phyloP scores from a whole-genome alignment of 768 basidiomycete species.

The Trametes cingulata region DNA sequence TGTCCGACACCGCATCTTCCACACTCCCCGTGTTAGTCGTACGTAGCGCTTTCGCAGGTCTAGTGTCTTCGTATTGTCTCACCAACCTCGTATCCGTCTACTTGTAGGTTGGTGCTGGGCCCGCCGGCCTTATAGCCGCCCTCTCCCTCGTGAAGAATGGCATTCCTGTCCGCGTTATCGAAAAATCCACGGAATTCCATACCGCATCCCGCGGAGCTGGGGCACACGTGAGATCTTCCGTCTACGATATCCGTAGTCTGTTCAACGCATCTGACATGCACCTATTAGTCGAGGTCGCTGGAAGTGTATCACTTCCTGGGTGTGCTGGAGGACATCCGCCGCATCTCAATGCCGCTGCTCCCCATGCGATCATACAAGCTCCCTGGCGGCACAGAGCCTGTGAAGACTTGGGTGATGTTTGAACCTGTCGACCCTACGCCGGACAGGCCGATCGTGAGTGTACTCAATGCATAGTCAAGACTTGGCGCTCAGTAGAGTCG shows the following conservation, averaged over 20 bases:
- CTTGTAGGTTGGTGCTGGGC: conserved; percentile 28
- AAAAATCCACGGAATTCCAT: conserved; percentile 21
- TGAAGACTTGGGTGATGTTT: conserved; percentile 7
- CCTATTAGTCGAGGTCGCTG: conserved; percentile 22
- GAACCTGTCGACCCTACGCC: conserved; percentile 8
- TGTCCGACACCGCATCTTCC: background rate
- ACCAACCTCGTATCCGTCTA: background rate
- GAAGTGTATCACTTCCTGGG: conserved; percentile 26
- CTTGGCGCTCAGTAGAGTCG: too few species aligned
- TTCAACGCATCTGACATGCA: background rate
- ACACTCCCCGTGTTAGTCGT: conserved; percentile 1
- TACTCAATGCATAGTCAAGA: too few species aligned
- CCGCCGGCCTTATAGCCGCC: conserved; percentile 24
- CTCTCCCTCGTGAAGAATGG: conserved; percentile 21
- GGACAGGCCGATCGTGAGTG: conserved; percentile 22
- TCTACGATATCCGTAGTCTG: background rate
- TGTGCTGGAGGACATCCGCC: conserved; percentile 18
- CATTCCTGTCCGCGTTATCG: conserved; percentile 25
- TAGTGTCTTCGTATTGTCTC: too few species aligned
- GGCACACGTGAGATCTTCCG: conserved; percentile 24
- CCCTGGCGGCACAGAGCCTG: conserved; percentile 19
- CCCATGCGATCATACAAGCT: conserved; percentile 22
- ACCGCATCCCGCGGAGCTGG: conserved; percentile 31
- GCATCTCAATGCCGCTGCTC: background rate
- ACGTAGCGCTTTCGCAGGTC: background rate